These are phyloP conservation scores for Aspergillus calidoustus DNA, from an alignment of 2,329 filamentous ascomycete species.

Conservation along the genomic window DNA sequence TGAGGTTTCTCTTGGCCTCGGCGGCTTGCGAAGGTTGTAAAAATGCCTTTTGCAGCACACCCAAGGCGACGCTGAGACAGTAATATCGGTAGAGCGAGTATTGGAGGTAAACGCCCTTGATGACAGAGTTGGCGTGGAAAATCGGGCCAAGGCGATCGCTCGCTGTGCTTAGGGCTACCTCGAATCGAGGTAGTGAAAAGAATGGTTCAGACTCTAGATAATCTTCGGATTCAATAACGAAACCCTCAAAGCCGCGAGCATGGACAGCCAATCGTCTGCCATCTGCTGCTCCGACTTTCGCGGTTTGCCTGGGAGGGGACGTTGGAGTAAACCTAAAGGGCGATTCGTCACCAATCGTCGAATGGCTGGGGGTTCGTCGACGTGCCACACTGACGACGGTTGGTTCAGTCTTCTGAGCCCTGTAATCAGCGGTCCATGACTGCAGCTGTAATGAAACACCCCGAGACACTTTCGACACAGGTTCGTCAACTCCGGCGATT, in stretches of 20 bases:
- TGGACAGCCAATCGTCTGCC: slow-evolving; percentile 82
- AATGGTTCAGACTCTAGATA: slow-evolving; percentile 86
- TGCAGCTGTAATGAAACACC: slow-evolving; percentile 87
- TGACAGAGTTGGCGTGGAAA: slow-evolving; percentile 81
- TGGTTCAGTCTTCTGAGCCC: slow-evolving; percentile 74
- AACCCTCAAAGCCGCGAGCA: slow-evolving; percentile 81
- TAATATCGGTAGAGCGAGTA: slow-evolving; percentile 97
- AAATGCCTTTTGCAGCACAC: slow-evolving; percentile 75
- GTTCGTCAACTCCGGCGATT: slow-evolving; percentile 82
- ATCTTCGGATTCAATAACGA: slow-evolving; percentile 85
- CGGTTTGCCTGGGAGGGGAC: slow-evolving; percentile 50
- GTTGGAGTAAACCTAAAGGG: slow-evolving; percentile 56
- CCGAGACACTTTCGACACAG: slow-evolving; percentile 79
- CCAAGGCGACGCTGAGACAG: slow-evolving; percentile 78
- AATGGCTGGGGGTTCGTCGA: slow-evolving; percentile 75
- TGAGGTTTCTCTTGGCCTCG: slow-evolving; percentile 20
- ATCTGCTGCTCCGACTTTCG: slow-evolving; percentile 61
- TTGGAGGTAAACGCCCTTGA: slow-evolving; percentile 78
- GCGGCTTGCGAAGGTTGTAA: slow-evolving; percentile 31
- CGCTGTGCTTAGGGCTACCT: slow-evolving; percentile 80
- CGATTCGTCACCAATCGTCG: slow-evolving; percentile 68
- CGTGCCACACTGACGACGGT: slow-evolving; percentile 52
- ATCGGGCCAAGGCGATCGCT: slow-evolving; percentile 87
- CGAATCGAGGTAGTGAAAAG: slow-evolving; percentile 81
- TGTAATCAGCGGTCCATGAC: slow-evolving; percentile 86